Evolutionary conservation across 106 monocot genomes (phyloP).

Genomic region (Dendrobium officinale): DNA sequence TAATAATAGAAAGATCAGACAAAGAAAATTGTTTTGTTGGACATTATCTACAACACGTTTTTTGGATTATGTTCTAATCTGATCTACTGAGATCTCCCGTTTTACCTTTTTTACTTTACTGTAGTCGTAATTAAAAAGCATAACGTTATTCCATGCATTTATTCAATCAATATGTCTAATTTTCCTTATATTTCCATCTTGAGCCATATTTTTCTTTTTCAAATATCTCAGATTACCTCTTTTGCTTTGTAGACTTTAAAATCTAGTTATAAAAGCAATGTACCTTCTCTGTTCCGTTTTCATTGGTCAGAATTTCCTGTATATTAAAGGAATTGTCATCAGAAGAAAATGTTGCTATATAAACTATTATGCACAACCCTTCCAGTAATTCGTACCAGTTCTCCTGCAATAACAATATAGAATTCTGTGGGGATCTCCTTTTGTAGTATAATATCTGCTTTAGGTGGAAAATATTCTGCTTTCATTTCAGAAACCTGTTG

Average conservation of each 20-base stretch:
- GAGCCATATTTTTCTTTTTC: neutral
- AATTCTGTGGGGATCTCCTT: conserved; percentile 57
- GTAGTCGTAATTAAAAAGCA: neutral
- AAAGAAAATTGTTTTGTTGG: neutral
- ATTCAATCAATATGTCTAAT: neutral
- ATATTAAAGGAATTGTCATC: conserved; percentile 7
- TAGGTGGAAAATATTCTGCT: conserved; percentile 60
- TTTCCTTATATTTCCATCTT: neutral
- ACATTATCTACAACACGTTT: neutral
- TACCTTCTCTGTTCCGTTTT: conserved; percentile 60
- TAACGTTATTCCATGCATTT: neutral
- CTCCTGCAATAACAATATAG: conserved; percentile 54
- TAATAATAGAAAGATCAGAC: neutral
- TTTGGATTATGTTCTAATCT: neutral
- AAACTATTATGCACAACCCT: neutral
- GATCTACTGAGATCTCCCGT: neutral
- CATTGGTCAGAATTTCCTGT: conserved; percentile 44
- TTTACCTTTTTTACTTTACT: neutral
- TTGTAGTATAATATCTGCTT: conserved; percentile 46
- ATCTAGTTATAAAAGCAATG: neutral
- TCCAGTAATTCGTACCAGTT: conserved; percentile 29
- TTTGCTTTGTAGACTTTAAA: neutral
- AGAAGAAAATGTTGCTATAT: neutral
- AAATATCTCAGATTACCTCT: neutral
- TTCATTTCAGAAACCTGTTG: conserved; percentile 48